Base-by-base conservation (phyloP, 257 asterid genomes). In the Craterostigma plantagineum region DNA sequence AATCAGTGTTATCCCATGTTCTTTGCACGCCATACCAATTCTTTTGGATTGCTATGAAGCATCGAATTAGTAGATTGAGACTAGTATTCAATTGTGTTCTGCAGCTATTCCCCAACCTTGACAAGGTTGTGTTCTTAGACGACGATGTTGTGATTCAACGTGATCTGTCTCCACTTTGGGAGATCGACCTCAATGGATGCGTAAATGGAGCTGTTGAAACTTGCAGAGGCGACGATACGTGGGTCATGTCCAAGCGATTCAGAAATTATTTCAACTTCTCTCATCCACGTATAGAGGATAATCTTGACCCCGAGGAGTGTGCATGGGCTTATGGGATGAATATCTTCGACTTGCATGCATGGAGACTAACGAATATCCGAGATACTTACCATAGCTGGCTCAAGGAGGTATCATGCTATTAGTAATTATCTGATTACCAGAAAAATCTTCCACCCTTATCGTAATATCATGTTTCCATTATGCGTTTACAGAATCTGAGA, bases 261-360 rank as follows among this genome's bases (percentile, higher is more conserved):
- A 69, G 68, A 59, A 86, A 73, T 55, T 82, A 81, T 72, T 82
- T 82, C 80, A 87, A 87, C 56, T 87, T 87, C 72, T 87, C 98
- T 57, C 82, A 82, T 67, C 95, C 93, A 11, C 77, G 73, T 38
- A 65, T 87, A 54, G 71, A 85, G 8, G 74, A 64, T 60, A 72
- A 70, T 55, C 67, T 87, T 71, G 62, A 87, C 62, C 95, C 93
- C 9, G 83, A 79, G 18, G 90, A 82, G 46, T 87, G 98, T 58
- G 98, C 98, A 15, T 87, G 98, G 98, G 98, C 93, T 11, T 87
- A 82, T 51, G 95, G 98, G 54, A 87, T 87, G 98, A 87, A 87
- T 62, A 72, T 87, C 23, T 87, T 87, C 52, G 98, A 87, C 60
- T 58, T 87, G 58, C 67, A 64, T 14, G 70, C 79, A 14, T 87